Evolutionary conservation across 2,329 filamentous ascomycete species (phyloP).

Genomic region (Aspergillus sp.): DNA sequence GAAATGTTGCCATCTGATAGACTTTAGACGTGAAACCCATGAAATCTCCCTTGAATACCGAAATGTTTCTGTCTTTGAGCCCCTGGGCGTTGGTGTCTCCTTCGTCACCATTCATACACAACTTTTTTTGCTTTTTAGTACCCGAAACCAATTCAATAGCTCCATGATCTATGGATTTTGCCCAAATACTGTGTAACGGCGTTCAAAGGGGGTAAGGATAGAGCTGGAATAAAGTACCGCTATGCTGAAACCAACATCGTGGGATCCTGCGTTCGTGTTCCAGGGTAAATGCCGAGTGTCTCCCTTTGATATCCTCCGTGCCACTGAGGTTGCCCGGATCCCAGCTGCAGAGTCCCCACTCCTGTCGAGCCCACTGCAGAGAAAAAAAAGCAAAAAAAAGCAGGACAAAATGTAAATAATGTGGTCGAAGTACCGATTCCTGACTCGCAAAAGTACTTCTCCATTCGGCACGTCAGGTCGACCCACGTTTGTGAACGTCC

Average conservation of each 20-base stretch:
- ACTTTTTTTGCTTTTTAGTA: neutral
- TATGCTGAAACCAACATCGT: neutral
- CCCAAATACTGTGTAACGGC: conserved; percentile 3
- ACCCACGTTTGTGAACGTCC: neutral
- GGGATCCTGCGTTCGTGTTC: neutral
- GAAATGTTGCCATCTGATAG: neutral
- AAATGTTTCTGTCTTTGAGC: neutral
- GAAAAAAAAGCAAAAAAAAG: neutral
- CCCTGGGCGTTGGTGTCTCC: neutral
- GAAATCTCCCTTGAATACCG: neutral
- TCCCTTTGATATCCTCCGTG: neutral
- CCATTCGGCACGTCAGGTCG: neutral
- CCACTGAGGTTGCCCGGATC: neutral
- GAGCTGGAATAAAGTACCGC: neutral
- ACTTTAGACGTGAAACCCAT: neutral
- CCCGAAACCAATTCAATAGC: conserved; percentile 2
- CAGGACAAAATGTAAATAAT: neutral
- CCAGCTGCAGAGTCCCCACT: conserved; percentile 4
- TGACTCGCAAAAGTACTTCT: neutral
- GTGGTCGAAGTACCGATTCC: neutral
- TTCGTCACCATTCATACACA: neutral
- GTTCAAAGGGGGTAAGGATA: neutral
- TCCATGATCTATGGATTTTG: neutral
- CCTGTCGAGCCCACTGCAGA: neutral
- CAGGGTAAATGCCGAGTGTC: neutral